A percentile compares a stretch with the other conserved stretches of the same genome.
Evolutionary conservation across 768 basidiomycete genomes (phyloP).

Genomic region (Psilocybe subaeruginosa): DNA sequence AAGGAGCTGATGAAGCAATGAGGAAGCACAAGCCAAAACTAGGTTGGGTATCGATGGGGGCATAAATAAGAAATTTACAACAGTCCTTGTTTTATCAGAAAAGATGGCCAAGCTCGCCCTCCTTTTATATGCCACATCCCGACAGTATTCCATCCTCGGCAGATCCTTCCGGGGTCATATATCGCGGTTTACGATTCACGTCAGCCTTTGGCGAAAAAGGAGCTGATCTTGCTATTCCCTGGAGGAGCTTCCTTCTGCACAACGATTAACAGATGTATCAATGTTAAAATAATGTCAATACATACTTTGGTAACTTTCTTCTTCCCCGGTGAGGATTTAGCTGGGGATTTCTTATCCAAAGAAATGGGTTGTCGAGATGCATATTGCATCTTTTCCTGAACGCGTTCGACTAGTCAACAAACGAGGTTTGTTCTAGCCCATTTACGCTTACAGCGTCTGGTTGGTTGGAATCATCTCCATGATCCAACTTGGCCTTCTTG

Average conservation of each 20-base stretch:
- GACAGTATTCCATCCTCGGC: too few relatives aligned
- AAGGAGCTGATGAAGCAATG: neutral
- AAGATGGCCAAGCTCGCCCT: too few relatives aligned
- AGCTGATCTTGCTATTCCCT: conserved; percentile 15
- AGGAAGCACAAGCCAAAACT: neutral
- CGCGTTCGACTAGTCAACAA: too few relatives aligned
- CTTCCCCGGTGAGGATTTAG: conserved; percentile 11
- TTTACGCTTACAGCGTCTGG: neutral
- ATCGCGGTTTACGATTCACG: too few relatives aligned
- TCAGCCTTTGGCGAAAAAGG: conserved; percentile 12
- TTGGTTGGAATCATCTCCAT: conserved; percentile 11
- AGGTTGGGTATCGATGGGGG: neutral
- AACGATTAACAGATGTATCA: neutral
- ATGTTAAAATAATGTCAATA: neutral
- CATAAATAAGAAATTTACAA: too few relatives aligned
- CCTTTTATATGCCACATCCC: too few relatives aligned
- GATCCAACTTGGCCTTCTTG: conserved; percentile 7
- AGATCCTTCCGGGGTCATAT: too few relatives aligned
- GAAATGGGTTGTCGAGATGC: neutral
- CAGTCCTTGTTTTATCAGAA: too few relatives aligned
- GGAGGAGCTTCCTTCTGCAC: neutral
- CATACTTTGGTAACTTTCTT: conserved; percentile 4
- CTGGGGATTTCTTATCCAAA: neutral
- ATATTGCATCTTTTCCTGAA: neutral
- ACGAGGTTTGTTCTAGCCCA: neutral